Base-by-base conservation (phyloP, 805 yeast species). In the Osmozyma mogii region DNA sequence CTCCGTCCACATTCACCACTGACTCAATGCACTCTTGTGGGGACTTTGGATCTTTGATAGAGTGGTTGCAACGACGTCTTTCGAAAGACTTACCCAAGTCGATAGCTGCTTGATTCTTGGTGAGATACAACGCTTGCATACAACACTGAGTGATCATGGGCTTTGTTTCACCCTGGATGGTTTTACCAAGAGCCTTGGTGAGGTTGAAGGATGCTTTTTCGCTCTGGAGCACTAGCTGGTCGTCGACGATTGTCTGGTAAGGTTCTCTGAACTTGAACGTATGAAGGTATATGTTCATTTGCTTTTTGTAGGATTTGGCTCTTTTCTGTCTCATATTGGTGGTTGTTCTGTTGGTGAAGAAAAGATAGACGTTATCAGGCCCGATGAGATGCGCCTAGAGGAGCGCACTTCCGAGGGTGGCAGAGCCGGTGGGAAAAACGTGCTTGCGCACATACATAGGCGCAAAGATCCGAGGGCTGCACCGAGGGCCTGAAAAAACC, bases 121-220 rank as follows among this genome's bases (percentile, higher is more conserved):
- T 66, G 25, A 68, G 68, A 54, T 92, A 92, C 17, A 92, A 61
- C 12, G 83, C 80, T 49, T 85, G 85, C 69, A 92, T 84, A 45
- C 95, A 83, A 52, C 98, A 92, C 54, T 92, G 97, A 2, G 98
- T 85, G 31, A 92, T 82, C 94, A 92, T 64, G 13, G 84, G 83
- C 48, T 89, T 92, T 17, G 78, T 73, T 44, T 83, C 88, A 9
- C 78, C 84, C 52, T 89, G 97, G 9, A 89, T 60, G 0, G 95
- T 84, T 38, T 92, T 64, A 34, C 74, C 65, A 18, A 92, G 61
- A 9, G 92, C 95, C 48, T 83, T 82, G n/a, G 62, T 65, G n/a
- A 92, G 57, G 53, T 89, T 87, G 52, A 72, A 84, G 32, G 79
- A 78, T 10, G 84, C 70, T 35, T 71, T 67, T 36, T 70, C 72